Base-by-base conservation (phyloP, 1,284 basidiomycete species). In the Megacollybia platyphylla region DNA sequence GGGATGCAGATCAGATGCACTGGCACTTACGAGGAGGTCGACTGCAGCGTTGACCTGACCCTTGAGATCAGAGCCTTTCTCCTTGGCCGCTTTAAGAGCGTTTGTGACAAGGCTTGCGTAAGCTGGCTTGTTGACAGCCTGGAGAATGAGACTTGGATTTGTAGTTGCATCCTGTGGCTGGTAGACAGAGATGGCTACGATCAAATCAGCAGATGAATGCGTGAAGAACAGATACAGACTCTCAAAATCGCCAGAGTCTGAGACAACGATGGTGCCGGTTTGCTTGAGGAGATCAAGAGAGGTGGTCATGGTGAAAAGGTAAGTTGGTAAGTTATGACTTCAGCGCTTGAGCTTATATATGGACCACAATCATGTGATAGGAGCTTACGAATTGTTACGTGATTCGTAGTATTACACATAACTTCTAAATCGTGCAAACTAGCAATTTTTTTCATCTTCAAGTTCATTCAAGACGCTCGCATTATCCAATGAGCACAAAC, bases 141-240 rank as follows among this genome's bases (percentile, higher is more conserved):
- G 90, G 52, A 98, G 74, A 65, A 94, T 88, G 59, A 89, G 65
- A 40, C 87, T 91, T 26, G 92, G 92, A 71, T 97, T 97, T 52
- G 92, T 97, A 43, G 92, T 97, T 13, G 92, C 91, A 67, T 87
- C 84, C 78, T 89, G 88, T 52, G 91, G 91, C 70, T 93, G 91
- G 80, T 92, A 96, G 51, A 74, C 81, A 65, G 77, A 86, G 68
- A 92, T 92, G 48, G 76, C 85, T 87, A 57, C 46, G 45, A 38
- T 24, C n/a, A 18, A 38, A 11, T 38, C 20, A 38, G 36, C 36
- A 15, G 15, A 34, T 15, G 31, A 7, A 34, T 4, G 15, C 15
- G 3, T 4, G 31, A 15, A 3, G 15, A 11, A 5, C 10, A 11
- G 36, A 34, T 5, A 63, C 83, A 60, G 55, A 87, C 86, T 70